phyloP scores from a whole-genome alignment of 768 basidiomycete genomes.

The Sutorius australiensis region DNA sequence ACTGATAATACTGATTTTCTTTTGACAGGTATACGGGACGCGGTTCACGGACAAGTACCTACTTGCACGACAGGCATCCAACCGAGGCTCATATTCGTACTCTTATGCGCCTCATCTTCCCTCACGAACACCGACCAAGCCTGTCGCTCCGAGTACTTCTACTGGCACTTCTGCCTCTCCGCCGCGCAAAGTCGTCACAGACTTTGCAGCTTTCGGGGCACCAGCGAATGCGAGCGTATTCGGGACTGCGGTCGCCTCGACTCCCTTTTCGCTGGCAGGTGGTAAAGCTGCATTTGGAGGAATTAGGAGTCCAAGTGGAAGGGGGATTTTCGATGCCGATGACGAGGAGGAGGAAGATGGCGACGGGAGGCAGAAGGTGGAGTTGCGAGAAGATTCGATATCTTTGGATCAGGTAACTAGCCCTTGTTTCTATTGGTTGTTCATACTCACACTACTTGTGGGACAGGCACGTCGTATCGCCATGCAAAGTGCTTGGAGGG shows the following conservation, averaged over 20 bases:
- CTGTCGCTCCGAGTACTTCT: constrained; percentile 23
- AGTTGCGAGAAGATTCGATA: constrained; percentile 80
- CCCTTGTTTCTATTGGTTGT: not conserved
- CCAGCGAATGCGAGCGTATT: constrained; percentile 74
- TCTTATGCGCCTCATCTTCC: constrained; percentile 49
- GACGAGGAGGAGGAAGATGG: constrained; percentile 75
- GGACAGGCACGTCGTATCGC: constrained; percentile 75
- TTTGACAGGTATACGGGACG: constrained; percentile 78
- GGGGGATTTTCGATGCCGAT: constrained; percentile 45
- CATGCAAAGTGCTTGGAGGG: constrained; percentile 88
- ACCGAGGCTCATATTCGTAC: constrained; percentile 51
- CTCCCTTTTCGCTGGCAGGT: constrained; percentile 74
- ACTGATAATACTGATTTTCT: constrained; percentile 5
- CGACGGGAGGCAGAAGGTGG: constrained; percentile 65
- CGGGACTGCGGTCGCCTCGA: constrained; percentile 76
- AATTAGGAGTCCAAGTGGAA: constrained; percentile 47
- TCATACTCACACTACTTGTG: constrained; percentile 6
- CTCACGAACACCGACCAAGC: constrained; percentile 39
- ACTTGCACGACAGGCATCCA: constrained; percentile 58
- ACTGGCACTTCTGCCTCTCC: constrained; percentile 50
- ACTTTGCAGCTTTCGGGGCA: constrained; percentile 84
- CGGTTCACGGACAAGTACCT: constrained; percentile 97
- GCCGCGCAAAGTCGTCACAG: constrained; percentile 81
- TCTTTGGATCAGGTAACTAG: constrained; percentile 82
- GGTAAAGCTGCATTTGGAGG: constrained; percentile 84